phyloP scores from a whole-genome alignment of 768 basidiomycete genomes.

The Austroboletus festivus region DNA sequence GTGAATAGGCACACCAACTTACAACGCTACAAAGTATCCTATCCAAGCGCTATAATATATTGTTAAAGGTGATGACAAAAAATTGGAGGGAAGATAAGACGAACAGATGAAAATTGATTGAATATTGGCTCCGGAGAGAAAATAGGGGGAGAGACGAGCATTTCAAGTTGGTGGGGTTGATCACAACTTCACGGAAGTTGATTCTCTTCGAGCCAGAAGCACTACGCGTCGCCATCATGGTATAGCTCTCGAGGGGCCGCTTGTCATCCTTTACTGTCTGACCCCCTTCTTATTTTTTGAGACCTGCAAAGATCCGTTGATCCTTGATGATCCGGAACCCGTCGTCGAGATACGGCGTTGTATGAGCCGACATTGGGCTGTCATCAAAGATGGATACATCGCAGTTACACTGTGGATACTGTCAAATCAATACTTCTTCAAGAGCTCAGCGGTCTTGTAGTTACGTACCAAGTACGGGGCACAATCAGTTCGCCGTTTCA shows the following conservation, averaged over 20 bases:
- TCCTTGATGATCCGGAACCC: no score
- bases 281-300: neutral
- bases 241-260: neutral
- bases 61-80: no score
- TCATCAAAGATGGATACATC: no score
- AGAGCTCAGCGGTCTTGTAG: no score
- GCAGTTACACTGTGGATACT: no score
- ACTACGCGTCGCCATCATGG: constrained; percentile 5
- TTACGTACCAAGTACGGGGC: no score
- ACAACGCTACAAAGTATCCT: constrained; percentile 51
- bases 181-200: constrained; percentile 10
- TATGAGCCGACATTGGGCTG: no score
- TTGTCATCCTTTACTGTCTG: neutral
- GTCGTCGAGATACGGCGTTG: no score
- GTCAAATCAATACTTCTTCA: no score
- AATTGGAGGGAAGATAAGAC: constrained; percentile 6
- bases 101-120: constrained; percentile 50
- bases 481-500: no score
- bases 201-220: neutral
- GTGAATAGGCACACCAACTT: neutral
- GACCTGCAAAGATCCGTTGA: neutral
- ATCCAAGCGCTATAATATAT: constrained; percentile 29
- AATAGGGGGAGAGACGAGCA: constrained; percentile 51
- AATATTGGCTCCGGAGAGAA: constrained; percentile 45
- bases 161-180: constrained; percentile 53